Evolutionary conservation across 495 filamentous ascomycete genomes (phyloP).

Genomic region (Penicillium ochrochloron): DNA sequence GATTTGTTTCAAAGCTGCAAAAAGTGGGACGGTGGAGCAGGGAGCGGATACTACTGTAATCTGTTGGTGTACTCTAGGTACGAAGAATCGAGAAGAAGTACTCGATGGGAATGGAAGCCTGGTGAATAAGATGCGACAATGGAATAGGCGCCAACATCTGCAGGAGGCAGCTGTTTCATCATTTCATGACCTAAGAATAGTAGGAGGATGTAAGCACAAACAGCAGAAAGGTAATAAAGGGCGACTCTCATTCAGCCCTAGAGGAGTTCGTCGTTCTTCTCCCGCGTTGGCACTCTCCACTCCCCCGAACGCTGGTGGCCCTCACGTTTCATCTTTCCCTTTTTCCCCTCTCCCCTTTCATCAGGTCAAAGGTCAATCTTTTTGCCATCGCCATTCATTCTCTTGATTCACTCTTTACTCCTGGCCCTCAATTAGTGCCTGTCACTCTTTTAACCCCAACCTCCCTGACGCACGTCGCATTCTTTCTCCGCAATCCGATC

Average conservation of each 20-base stretch:
- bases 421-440: slow-evolving; percentile 14
- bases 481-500: slow-evolving; percentile 32
- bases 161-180: slow-evolving; percentile 3
- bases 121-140: background rate
- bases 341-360: slow-evolving; percentile 16
- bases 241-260: slow-evolving; percentile 29
- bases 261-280: slow-evolving; percentile 7
- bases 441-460: slow-evolving; percentile 23
- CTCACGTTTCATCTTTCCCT: slow-evolving; percentile 21
- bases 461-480: slow-evolving; percentile 19
- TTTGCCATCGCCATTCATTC: slow-evolving; percentile 4
- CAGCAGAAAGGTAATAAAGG: background rate
- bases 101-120: background rate
- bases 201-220: background rate
- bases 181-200: slow-evolving; percentile 5
- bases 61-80: background rate
- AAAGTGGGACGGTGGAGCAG: slow-evolving; percentile 11
- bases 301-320: background rate
- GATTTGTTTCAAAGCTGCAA: background rate
- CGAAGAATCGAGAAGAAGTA: background rate
- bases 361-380: background rate
- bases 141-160: slow-evolving; percentile 2
- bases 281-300: slow-evolving; percentile 17
- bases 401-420: slow-evolving; percentile 4
- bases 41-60: background rate